Base-by-base conservation (phyloP, 2,329 filamentous ascomycete genomes). In the Colletotrichum incanum region DNA sequence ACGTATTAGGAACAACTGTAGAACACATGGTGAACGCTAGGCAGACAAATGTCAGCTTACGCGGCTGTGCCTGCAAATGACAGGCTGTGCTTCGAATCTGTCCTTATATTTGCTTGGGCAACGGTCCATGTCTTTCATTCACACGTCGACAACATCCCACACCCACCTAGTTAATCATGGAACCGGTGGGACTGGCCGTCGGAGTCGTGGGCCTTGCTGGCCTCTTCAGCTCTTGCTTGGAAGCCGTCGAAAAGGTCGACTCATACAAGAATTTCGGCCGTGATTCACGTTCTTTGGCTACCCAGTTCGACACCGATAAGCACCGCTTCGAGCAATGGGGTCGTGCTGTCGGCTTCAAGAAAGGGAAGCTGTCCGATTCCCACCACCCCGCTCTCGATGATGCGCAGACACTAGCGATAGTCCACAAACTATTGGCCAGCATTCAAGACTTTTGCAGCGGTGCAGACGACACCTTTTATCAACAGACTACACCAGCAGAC, bases 251-350 rank as follows among this genome's bases (percentile, higher is more conserved):
- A 0, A 68, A 49, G 5, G 47, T 77, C 2, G 56, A 77, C 11
- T 16, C 60, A 0, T 79, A 78, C 12, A 69, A 61, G 0, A 37
- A 65, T 0, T 77, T 75, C 1, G 62, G 41, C 0, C 1, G 16
- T 0, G 78, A 79, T 3, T 67, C 70, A 5, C 55, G 68, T 12
- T 37, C 64, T 0, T 37, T 79, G 0, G 62, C 73, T 3, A 67
- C 74, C 0, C 67, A 71, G 2, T 77, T 79, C 18, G 54, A 62
- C 1, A 72, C 76, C 5, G 34, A 37, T 8, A 37, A 37, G 5
- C 34, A 37, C 34, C 34, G 34, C 34, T 37, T 37, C 34, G 74
- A 76, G 26, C 47, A 72, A 11, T 79, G 77, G 77, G 78, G 76
- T 0, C 41, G 8, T 0, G 45, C 43, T 0, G 76, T 79, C 2